Base-by-base conservation (phyloP, 495 filamentous ascomycete genomes). In the Penicillium flavigenum region DNA sequence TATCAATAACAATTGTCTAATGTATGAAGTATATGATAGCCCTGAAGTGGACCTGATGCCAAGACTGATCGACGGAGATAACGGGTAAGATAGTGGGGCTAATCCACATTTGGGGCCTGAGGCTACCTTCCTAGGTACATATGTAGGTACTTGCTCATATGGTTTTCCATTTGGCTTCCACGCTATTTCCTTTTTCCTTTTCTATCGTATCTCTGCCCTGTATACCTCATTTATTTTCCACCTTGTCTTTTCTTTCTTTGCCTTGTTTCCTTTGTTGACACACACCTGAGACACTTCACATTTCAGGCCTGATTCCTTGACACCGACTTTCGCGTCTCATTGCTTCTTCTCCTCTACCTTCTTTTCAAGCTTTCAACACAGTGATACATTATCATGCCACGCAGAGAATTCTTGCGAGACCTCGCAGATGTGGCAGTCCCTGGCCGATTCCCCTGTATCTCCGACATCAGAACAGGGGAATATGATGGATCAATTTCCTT, bases 401-500 rank as follows among this genome's bases (percentile, higher is more conserved):
- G 80, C 31, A 79, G 76, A 54, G 70, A 76, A 16, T 87, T 83
- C 62, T 58, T 80, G 10, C 63, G 67, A 32, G 83, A 88, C 58
- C 68, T 88, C 4, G 61, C 73, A 32, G 63, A 71, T 29, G 78
- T 78, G 4, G 64, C 66, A 9, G 17, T 57, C 17, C 59, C 67
- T 34, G 63, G 65, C 17, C 57, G 46, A 9, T 72, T 76, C 52
- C 41, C 65, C 34, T 68, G 76, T 59, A 64, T 87, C 47, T 66
- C 61, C 47, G 60, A 75, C 32, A 69, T 91, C 38, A 73, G 72
- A 47, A 63, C 72, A 20, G 86, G 86, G 11, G 82, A 84, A 7
- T 83, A 82, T 38, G 81, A 88, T 67, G 85, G 85, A 27, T 81
- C 82, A 32, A 78, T 91, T 58, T 77, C 72, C 4, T 88, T 90